Conservation (phyloP, 352 stramenopile genomes). For the Stramenopiles sp. region DNA sequence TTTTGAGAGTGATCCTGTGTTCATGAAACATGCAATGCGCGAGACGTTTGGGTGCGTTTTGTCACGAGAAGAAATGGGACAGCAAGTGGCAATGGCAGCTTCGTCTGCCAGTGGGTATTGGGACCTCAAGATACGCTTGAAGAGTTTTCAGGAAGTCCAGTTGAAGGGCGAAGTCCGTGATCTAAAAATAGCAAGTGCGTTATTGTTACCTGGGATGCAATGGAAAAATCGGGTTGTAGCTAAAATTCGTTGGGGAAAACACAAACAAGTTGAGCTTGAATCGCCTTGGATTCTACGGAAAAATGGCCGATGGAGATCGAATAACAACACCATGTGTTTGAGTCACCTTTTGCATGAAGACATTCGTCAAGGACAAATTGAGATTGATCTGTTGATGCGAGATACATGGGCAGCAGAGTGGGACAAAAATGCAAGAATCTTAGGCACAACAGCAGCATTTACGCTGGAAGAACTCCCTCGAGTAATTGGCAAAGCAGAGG, state of each 20-base stretch:
- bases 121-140: not conserved
- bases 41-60: not conserved
- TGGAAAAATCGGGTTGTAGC: not conserved
- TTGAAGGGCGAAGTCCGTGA: not conserved
- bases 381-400: not conserved
- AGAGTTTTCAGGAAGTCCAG: not conserved
- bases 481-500: not conserved
- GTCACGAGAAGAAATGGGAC: not conserved
- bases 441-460: not conserved
- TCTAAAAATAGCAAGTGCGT: not conserved
- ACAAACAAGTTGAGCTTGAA: not conserved
- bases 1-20: not conserved
- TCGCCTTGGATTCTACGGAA: not conserved
- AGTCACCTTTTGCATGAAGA: not conserved
- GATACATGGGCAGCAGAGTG: not conserved
- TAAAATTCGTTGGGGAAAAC: not conserved
- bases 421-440: not conserved
- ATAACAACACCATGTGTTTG: not conserved
- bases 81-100: not conserved
- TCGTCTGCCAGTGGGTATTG: not conserved
- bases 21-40: not conserved
- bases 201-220: not conserved
- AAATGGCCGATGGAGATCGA: not conserved
- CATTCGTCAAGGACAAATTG: slow-evolving; percentile 2
- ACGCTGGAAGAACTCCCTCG: not conserved